These are phyloP conservation scores for Mimosa bimucronata DNA, from an alignment of 306 rosid genomes.

Conservation along the genomic window DNA sequence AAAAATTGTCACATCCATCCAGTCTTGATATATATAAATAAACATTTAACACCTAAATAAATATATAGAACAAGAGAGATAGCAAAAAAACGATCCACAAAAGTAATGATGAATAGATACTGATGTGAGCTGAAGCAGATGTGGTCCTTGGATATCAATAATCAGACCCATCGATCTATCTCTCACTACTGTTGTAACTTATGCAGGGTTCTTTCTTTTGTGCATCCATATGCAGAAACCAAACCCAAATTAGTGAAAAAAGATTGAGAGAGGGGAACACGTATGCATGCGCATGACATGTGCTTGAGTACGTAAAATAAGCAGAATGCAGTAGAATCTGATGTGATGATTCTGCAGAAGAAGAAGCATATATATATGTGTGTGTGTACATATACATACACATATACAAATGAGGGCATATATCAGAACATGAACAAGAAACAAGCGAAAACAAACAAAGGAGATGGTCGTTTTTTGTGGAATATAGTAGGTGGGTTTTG, in stretches of 20 bases:
- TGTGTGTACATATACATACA: not conserved
- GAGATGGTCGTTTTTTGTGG: slow-evolving; percentile 32
- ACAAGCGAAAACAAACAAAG: slow-evolving; percentile 45
- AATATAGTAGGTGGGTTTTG: not conserved
- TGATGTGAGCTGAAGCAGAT: not conserved
- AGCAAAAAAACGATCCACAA: not conserved
- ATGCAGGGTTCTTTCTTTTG: not conserved
- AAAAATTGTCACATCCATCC: not conserved
- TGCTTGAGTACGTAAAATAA: slow-evolving; percentile 1
- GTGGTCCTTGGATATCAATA: slow-evolving; percentile 34
- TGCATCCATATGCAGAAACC: not conserved
- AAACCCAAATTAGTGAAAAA: slow-evolving; percentile 12
- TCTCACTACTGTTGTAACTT: not conserved
- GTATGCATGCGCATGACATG: slow-evolving; percentile 21
- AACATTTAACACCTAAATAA: not conserved
- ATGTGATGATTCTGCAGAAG: slow-evolving; percentile 5
- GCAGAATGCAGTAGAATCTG: slow-evolving; percentile 34
- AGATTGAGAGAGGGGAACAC: not conserved
- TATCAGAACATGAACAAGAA: slow-evolving; percentile 19
- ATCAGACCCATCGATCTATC: not conserved
- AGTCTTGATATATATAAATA: not conserved
- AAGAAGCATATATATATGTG: not conserved
- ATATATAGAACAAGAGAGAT: not conserved
- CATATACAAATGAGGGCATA: not conserved
- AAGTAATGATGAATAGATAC: slow-evolving; percentile 28